A percentile compares a stretch with the other conserved stretches of the same genome.
Conservation (phyloP, 2,329 filamentous ascomycete genomes). For the Dryadomyces quercus-mongolicae region DNA sequence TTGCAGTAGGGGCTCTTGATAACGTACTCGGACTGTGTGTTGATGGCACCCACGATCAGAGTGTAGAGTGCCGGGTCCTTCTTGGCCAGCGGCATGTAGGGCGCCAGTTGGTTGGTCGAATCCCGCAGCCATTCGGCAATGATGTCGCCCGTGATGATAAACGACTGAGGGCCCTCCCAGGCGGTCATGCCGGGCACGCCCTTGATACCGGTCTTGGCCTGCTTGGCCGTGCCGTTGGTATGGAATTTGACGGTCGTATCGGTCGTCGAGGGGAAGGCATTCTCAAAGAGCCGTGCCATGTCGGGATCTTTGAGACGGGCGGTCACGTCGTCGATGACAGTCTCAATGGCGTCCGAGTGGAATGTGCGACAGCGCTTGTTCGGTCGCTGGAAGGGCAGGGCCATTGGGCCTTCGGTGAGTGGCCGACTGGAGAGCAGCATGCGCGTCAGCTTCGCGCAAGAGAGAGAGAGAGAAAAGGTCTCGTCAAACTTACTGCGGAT, state of each 20-base stretch:
- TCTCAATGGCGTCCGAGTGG: slow-evolving; percentile 72
- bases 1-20: slow-evolving; percentile 96
- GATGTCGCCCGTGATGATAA: slow-evolving; percentile 86
- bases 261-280: slow-evolving; percentile 83
- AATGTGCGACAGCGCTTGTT: slow-evolving; percentile 77
- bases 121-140: slow-evolving; percentile 91
- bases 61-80: slow-evolving; percentile 68
- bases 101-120: slow-evolving; percentile 78
- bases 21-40: slow-evolving; percentile 72
- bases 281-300: slow-evolving; percentile 85
- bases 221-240: slow-evolving; percentile 39
- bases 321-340: slow-evolving; percentile 75
- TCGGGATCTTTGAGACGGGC: slow-evolving; percentile 72
- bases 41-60: slow-evolving; percentile 15
- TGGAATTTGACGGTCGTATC: slow-evolving; percentile 89
- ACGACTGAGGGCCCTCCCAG: slow-evolving; percentile 81
- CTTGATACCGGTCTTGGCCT: slow-evolving; percentile 21
- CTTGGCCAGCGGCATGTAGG: slow-evolving; percentile 76
- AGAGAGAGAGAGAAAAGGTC: background rate
- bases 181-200: slow-evolving; percentile 37
- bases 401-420: slow-evolving; percentile 65
- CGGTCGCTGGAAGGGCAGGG: slow-evolving; percentile 78
- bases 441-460: background rate
- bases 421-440: slow-evolving; percentile 45
- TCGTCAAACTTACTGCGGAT: slow-evolving; percentile 37